These are phyloP conservation scores for Schwanniomyces vanrijiae DNA, from an alignment of 805 yeast genomes.

Conservation along the genomic window DNA sequence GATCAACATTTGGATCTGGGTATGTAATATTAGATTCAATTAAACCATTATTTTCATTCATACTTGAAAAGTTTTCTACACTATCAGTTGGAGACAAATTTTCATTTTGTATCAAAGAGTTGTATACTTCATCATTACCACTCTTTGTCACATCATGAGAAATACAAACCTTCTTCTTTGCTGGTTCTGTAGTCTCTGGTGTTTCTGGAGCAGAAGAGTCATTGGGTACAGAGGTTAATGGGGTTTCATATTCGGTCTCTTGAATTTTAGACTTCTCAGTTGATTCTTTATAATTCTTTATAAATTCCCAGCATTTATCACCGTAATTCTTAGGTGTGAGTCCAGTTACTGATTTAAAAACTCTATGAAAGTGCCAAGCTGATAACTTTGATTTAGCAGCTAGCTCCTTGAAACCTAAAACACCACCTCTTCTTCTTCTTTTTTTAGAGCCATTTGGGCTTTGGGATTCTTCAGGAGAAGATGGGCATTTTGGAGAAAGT, in stretches of 20 bases:
- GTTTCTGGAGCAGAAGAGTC: conserved; percentile 1
- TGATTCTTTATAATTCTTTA: conserved; percentile 34
- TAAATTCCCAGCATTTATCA: conserved; percentile 70
- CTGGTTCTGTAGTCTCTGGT: conserved; percentile 8
- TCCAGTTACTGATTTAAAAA: conserved; percentile 82
- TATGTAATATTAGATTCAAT: not conserved
- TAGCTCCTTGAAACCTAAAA: conserved; percentile 79
- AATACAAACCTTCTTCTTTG: conserved; percentile 12
- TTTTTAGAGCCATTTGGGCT: conserved; percentile 20
- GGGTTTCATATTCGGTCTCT: conserved; percentile 9
- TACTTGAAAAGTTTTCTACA: not conserved
- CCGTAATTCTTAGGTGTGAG: conserved; percentile 88
- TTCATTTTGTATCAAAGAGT: not conserved
- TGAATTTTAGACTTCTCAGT: conserved; percentile 7
- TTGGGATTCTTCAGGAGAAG: conserved; percentile 16
- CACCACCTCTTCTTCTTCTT: conserved; percentile 72
- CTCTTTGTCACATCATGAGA: conserved; percentile 3
- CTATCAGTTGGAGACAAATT: not conserved
- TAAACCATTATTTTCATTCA: not conserved
- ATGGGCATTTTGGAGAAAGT: conserved; percentile 16
- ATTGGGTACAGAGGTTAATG: conserved; percentile 7
- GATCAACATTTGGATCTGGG: not conserved
- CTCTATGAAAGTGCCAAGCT: conserved; percentile 94
- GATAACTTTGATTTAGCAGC: conserved; percentile 81
- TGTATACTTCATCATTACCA: not conserved